Base-by-base conservation (phyloP, 108 stramenopile genomes). In the Cylindrotheca fusiformis region DNA sequence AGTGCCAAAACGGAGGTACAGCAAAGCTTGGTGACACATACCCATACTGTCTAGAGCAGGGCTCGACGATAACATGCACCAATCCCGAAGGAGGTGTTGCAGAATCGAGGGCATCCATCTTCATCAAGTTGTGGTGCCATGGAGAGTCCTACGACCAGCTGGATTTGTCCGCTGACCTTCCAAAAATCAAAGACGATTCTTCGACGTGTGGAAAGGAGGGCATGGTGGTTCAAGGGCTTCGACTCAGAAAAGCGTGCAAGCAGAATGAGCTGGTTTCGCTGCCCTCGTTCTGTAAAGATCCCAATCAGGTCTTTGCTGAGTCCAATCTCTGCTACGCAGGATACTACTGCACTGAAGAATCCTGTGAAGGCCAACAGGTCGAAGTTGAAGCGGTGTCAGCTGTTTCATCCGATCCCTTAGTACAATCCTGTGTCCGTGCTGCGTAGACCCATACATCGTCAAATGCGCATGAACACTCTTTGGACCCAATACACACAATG, bases 81-180 rank as follows among this genome's bases (percentile, higher is more conserved):
- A 52, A 51, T 32, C 62, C 62, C 19, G 28, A 32, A 52, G 27
- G 25, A 14, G 2, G 1, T 29, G 20, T 31, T 2, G 50, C 5
- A 1, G 31, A 51, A 26, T 48, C 31, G 4, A 20, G 49, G 1
- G 18, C 33, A 5, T 20, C 20, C 18, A 18, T 63, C 22, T 17
- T 32, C 25, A 19, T 63, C 3, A 47, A 52, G 12, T 21, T 63
- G 21, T 52, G 49, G 48, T 63, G 62, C 31, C 48, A 28, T 52
- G 62, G 62, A 32, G 48, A 31, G 12, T 10, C 10, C 2, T 21
- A 28, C 3, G 62, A 63, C 1, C 62, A 63, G 30, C 21, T 63
- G 24, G 28, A 28, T 14, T 20, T 63, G 22, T 29, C 29, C n/a
- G 62, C 36, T 27, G 4, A 52, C 3, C 46, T 47, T 8, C 50